Evolutionary conservation across 1,284 basidiomycete genomes (phyloP).

Genomic region (Coniferiporia sulphurascens): DNA sequence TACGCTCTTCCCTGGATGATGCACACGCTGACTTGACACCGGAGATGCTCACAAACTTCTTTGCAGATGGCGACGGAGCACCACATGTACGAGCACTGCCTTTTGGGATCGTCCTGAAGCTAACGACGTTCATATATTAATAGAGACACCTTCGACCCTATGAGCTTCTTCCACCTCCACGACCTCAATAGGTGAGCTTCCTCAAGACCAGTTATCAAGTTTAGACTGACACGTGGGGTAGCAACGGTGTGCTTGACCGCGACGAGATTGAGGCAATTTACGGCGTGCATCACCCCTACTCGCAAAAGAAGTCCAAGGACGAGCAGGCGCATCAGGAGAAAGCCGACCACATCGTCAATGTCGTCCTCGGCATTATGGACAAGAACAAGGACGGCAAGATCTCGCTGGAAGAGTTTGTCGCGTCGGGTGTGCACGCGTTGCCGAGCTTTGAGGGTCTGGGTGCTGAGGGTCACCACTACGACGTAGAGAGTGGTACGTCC

Average conservation of each 20-base stretch:
- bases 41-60: constrained; percentile 21
- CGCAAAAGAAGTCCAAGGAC: constrained; percentile 82
- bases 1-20: constrained; percentile 31
- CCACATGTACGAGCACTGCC: constrained; percentile 61
- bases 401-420: constrained; percentile 75
- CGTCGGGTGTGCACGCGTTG: constrained; percentile 72
- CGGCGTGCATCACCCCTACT: constrained; percentile 93
- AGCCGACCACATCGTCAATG: constrained; percentile 75
- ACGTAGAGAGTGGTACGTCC: constrained; percentile 76
- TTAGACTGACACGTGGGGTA: constrained; percentile 24
- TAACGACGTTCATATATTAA: constrained; percentile 1
- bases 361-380: constrained; percentile 76
- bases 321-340: constrained; percentile 81
- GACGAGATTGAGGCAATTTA: constrained; percentile 89
- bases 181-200: constrained; percentile 70
- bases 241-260: constrained; percentile 70
- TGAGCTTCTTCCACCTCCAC: constrained; percentile 85
- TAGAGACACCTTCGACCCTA: constrained; percentile 74
- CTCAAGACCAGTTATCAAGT: constrained; percentile 2
- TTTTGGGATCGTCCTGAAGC: background rate
- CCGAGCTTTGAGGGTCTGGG: constrained; percentile 89
- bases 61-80: constrained; percentile 78
- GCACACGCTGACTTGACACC: background rate
- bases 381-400: constrained; percentile 76
- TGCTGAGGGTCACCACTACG: constrained; percentile 90